Conservation (phyloP, 805 yeast species). For the Komagataella phaffii region DNA sequence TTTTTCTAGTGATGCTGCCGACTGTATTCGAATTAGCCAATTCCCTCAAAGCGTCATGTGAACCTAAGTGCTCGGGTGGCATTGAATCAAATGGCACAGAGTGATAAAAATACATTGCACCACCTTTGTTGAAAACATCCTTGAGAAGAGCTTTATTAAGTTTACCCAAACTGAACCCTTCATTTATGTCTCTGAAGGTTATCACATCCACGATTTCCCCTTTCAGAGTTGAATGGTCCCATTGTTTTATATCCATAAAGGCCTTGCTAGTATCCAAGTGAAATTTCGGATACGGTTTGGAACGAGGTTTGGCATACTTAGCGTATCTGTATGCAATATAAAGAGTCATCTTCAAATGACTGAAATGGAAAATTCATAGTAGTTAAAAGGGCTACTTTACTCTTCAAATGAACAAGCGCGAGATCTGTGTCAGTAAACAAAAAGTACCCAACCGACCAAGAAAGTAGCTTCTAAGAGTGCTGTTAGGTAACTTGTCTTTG, state of each 20-base stretch:
- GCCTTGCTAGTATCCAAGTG: not conserved
- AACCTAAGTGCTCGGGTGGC: not conserved
- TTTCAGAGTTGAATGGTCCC: not conserved
- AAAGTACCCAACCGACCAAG: no score
- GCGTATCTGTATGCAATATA: not conserved
- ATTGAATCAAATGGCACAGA: not conserved
- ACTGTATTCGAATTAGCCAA: not conserved
- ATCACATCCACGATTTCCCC: not conserved
- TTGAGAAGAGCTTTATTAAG: not conserved
- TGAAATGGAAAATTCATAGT: not conserved
- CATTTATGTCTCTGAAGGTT: not conserved
- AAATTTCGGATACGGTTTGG: not conserved
- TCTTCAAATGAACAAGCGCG: not conserved
- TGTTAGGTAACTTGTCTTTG: no score
- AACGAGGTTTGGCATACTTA: not conserved
- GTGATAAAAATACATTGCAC: not conserved
- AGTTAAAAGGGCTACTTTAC: no score
- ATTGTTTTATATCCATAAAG: not conserved
- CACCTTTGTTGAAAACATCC: not conserved
- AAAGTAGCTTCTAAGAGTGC: no score
- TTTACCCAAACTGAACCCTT: not conserved
- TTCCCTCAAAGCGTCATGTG: not conserved
- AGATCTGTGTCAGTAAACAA: not conserved
- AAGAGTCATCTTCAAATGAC: not conserved
- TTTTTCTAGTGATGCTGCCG: not conserved